A percentile compares a stretch with the other conserved stretches of the same genome.
These are phyloP conservation scores for Ascochyta lentis DNA, from an alignment of 2,329 filamentous ascomycete species.

Conservation along the genomic window DNA sequence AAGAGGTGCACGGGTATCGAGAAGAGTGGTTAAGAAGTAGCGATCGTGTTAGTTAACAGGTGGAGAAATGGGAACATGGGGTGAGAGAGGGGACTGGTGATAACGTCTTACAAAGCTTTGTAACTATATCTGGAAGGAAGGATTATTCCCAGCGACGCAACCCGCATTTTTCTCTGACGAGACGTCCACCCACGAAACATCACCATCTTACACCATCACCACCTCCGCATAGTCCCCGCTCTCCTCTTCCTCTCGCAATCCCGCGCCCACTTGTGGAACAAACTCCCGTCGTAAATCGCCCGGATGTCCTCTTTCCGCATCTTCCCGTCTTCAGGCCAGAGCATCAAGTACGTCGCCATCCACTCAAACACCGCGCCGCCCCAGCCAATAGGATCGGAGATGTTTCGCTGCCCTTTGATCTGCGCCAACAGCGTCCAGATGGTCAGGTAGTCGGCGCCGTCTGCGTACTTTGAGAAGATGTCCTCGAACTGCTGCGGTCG, in stretches of 20 bases:
- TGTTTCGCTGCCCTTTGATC: slow-evolving; percentile 51
- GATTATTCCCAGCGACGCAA: too few relatives aligned
- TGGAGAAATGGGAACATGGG: too few relatives aligned
- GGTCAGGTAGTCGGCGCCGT: slow-evolving; percentile 49
- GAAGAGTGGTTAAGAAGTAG: too few relatives aligned
- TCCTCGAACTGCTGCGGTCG: slow-evolving; percentile 57
- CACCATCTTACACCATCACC: not conserved
- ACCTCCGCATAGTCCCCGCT: slow-evolving; percentile 8
- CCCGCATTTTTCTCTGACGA: too few relatives aligned
- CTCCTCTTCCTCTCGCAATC: slow-evolving; percentile 14
- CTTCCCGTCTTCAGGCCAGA: slow-evolving; percentile 63
- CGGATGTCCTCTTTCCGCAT: slow-evolving; percentile 65
- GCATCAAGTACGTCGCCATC: slow-evolving; percentile 59
- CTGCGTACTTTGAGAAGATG: slow-evolving; percentile 55
- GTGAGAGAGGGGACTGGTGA: too few relatives aligned
- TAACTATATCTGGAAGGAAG: too few relatives aligned
- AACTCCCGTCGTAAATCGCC: slow-evolving; percentile 60
- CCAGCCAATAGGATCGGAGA: slow-evolving; percentile 56
- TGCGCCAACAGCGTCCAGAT: slow-evolving; percentile 48
- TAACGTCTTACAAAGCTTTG: too few relatives aligned
- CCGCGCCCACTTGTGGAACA: slow-evolving; percentile 50
- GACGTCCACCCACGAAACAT: too few relatives aligned
- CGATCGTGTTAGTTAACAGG: too few relatives aligned
- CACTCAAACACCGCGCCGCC: slow-evolving; percentile 55
- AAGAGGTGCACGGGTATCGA: too few relatives aligned